Conservation (phyloP, 2,329 filamentous ascomycete species). For the Colletotrichum acutatum region DNA sequence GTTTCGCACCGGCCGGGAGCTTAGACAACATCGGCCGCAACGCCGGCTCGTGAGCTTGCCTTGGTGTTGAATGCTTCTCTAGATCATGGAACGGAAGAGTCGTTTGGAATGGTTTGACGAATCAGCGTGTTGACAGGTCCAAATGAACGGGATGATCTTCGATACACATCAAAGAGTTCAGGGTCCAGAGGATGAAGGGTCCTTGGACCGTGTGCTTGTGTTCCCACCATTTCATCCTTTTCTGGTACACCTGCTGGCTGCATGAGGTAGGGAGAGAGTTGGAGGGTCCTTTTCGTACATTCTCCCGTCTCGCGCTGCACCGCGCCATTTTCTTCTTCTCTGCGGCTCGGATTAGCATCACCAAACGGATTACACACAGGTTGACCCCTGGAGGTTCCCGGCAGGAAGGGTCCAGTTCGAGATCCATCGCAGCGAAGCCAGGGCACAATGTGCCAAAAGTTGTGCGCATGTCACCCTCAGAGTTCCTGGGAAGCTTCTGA, state of each 20-base stretch:
- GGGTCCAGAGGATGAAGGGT: not conserved
- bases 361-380: slow-evolving; percentile 11
- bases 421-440: not conserved
- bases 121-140: not conserved
- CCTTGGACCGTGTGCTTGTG: not conserved
- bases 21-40: not conserved
- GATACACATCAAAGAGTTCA: not conserved
- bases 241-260: not conserved
- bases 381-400: slow-evolving; percentile 10
- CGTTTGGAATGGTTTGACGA: not conserved
- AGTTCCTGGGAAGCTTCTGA: not conserved
- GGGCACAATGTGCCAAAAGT: not conserved
- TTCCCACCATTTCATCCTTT: not conserved
- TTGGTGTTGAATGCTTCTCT: not conserved
- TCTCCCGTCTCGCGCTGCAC: not conserved
- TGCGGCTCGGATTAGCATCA: slow-evolving; percentile 4
- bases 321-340: not conserved
- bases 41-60: not conserved
- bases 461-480: not conserved
- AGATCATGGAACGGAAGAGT: not conserved
- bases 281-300: not conserved
- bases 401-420: slow-evolving; percentile 6
- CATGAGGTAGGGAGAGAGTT: not conserved
- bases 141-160: not conserved
- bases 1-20: not conserved